Evolutionary conservation across 768 basidiomycete species (phyloP), one percentile per base, ranked within the genome.

Genomic region (Tephrocybe sp.): DNA sequence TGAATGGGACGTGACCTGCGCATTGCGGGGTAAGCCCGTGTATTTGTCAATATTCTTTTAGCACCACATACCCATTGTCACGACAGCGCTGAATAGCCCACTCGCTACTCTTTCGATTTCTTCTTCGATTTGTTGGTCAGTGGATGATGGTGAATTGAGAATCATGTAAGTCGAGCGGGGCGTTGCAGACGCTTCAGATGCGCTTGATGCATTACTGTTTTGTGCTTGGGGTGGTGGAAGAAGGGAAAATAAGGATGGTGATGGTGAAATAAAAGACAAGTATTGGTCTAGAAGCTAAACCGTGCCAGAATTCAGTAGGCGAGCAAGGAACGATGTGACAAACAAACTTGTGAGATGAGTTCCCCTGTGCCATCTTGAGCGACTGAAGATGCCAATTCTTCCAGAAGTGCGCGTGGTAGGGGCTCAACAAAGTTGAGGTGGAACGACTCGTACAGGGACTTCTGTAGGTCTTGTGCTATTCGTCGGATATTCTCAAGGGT

Each of bases 391-490:
- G 97, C 95, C 18, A 99, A 79, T 65, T 98, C 95, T 68, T 99
- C 97, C 6, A 99, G 76, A 36, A 97, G 72, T 2, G 91, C 77
- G 45, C 95, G 81, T 7, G 94, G 83, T 4, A 99, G 73, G 2
- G 94, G 89, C 53, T 94, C 94, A 10, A 94, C 92, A 64, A 98
- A 99, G 66, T 94, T 95, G 55, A 99, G 74, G 65, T 97, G 88
- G 64, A 88, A 94, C 0, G 91, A 85, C 60, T 97, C 91, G 63
- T 99, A 99, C 38, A 97, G 77, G 22, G 77, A 75, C 62, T 92
- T 91, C 64, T 85, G 83, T 30, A 98, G 79, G 69, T 99, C 97
- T 64, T 95, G 87, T 13, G 92, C 88, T 76, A 99, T 95, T 53
- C 95, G 80, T 51, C 79, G 77, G 57, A 98, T 79, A 64, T 98